Conservation (phyloP, 768 basidiomycete genomes). For the Lyophyllum decastes region DNA sequence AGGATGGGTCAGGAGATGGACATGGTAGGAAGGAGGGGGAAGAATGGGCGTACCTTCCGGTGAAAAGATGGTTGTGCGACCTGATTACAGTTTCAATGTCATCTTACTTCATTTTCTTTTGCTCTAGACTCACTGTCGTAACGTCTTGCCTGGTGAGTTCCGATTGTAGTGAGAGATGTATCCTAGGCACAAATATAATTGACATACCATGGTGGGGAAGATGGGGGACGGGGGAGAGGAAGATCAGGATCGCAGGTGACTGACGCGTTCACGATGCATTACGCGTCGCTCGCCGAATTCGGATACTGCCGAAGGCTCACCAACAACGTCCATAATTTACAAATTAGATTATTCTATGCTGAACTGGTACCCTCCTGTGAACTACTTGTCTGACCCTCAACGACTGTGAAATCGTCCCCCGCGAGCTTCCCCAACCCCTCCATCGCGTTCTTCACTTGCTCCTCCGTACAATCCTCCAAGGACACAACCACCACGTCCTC, state of each 20-base stretch:
- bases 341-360: not conserved
- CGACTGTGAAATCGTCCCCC: constrained; percentile 1
- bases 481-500: constrained; percentile 66
- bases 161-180: constrained; percentile 3
- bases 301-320: constrained; percentile 31
- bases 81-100: constrained; percentile 39
- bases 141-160: constrained; percentile 70
- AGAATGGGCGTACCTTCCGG: constrained; percentile 74
- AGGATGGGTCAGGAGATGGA: constrained; percentile 12
- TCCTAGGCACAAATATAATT: not conserved
- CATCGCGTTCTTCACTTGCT: constrained; percentile 52
- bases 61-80: constrained; percentile 98
- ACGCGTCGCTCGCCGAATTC: constrained; percentile 42
- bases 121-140: constrained; percentile 78
- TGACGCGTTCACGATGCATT: constrained; percentile 44
- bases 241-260: constrained; percentile 20
- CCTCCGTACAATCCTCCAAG: constrained; percentile 50
- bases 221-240: constrained; percentile 17
- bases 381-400: not conserved
- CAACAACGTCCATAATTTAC: not conserved
- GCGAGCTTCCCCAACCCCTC: constrained; percentile 35
- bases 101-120: constrained; percentile 3
- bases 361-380: not conserved
- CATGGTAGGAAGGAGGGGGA: not conserved
- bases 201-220: constrained; percentile 53